These are phyloP conservation scores for Fomitopsis betulina DNA, from an alignment of 1,284 basidiomycete species.

Conservation along the genomic window DNA sequence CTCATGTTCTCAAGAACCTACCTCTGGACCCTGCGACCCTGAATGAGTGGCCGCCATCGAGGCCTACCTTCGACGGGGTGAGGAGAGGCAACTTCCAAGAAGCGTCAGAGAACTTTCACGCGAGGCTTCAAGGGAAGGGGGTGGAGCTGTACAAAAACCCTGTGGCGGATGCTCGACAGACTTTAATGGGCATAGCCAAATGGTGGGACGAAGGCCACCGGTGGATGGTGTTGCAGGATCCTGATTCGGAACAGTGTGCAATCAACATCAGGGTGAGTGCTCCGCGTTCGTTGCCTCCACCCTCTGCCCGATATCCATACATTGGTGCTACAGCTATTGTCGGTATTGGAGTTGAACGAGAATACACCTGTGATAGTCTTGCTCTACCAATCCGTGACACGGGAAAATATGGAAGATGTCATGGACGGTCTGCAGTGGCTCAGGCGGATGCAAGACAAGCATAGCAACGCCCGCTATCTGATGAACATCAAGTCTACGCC, in stretches of 20 bases:
- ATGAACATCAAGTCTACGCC: conserved; percentile 21
- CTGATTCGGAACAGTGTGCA: conserved; percentile 14
- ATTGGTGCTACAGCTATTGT: conserved; percentile 23
- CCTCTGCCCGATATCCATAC: not conserved
- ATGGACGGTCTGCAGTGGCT: conserved; percentile 13
- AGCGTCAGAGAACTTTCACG: not conserved
- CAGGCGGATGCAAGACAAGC: conserved; percentile 4
- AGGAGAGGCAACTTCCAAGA: conserved; percentile 12
- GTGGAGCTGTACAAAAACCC: conserved; percentile 24
- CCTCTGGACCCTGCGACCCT: conserved; percentile 16
- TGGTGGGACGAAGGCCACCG: conserved; percentile 21
- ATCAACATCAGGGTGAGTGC: conserved; percentile 26
- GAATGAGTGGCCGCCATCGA: conserved; percentile 8
- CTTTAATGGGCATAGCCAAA: conserved; percentile 26
- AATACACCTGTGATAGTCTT: conserved; percentile 30
- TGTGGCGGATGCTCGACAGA: conserved; percentile 34
- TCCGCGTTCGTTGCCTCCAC: not conserved
- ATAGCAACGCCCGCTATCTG: not conserved
- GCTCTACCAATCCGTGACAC: conserved; percentile 23
- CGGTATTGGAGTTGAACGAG: conserved; percentile 24
- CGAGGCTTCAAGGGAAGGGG: not conserved
- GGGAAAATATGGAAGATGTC: conserved; percentile 15
- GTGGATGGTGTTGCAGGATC: conserved; percentile 25
- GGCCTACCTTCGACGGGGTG: conserved; percentile 6
- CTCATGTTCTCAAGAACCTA: conserved; percentile 8